A percentile compares a stretch with the other conserved stretches of the same genome.
phyloP scores from a whole-genome alignment of 352 stramenopile species.

The Phytophthora meadii region DNA sequence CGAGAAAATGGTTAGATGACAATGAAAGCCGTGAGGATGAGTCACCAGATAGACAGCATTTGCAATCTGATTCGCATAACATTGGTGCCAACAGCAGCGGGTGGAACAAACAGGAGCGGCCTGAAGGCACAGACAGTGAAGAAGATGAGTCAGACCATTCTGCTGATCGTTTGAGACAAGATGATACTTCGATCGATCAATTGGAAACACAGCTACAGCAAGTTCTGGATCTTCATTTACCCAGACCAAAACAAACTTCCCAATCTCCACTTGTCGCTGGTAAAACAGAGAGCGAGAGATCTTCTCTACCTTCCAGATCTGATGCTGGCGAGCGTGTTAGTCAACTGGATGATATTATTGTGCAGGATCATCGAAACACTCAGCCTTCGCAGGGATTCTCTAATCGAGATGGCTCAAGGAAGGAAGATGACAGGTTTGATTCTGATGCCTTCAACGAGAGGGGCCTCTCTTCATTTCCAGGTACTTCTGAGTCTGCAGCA shows the following conservation, averaged over 20 bases:
- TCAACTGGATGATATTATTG: conserved; percentile 6
- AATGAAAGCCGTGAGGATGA: background rate
- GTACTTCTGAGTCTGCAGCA: background rate
- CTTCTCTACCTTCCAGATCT: background rate
- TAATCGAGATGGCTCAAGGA: background rate
- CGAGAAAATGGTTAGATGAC: background rate
- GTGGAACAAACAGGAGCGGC: conserved; percentile 3
- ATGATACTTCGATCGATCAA: conserved; percentile 26
- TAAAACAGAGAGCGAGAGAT: background rate
- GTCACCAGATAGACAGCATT: background rate
- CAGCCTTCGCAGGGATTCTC: background rate
- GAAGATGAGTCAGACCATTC: background rate
- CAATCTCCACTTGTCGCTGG: background rate
- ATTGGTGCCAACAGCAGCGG: background rate
- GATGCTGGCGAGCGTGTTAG: conserved; percentile 3
- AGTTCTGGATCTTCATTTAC: conserved; percentile 34
- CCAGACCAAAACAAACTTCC: background rate
- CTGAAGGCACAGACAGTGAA: conserved; percentile 17
- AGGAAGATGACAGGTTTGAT: background rate
- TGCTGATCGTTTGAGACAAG: background rate
- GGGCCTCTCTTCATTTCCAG: conserved; percentile 2
- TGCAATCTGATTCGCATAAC: background rate
- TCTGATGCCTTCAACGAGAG: conserved; percentile 5
- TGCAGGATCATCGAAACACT: background rate
- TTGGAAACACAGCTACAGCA: conserved; percentile 45